phyloP scores from a whole-genome alignment of 306 rosid genomes.

The Medicago arabica region DNA sequence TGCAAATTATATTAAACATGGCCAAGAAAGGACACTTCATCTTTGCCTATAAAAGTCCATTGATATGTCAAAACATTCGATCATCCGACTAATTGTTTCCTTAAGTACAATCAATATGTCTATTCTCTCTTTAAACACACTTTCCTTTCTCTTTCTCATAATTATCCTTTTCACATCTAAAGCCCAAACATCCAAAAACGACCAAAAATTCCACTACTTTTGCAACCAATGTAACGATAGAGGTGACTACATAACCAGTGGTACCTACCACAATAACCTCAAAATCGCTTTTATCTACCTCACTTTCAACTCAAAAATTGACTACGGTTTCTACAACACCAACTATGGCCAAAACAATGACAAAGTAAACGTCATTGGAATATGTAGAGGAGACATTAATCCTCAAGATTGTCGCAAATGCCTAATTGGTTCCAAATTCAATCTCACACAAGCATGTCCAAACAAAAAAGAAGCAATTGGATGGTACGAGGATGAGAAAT shows the following conservation, averaged over 20 bases:
- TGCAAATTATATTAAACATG: background rate
- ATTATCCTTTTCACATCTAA: background rate
- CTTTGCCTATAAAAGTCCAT: conserved; percentile 1
- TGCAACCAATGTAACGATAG: conserved; percentile 2
- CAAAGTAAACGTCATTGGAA: background rate
- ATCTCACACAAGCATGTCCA: conserved; percentile 1
- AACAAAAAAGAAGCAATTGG: background rate
- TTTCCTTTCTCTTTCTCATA: background rate
- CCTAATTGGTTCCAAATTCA: background rate
- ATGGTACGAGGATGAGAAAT: background rate
- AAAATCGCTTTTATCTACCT: background rate
- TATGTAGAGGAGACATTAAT: background rate
- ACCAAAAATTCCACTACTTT: background rate
- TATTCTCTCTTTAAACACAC: background rate
- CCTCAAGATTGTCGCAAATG: background rate
- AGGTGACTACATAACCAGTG: background rate
- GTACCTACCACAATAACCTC: background rate
- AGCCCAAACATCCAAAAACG: background rate
- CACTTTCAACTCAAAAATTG: background rate
- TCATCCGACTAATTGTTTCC: background rate
- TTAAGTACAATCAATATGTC: background rate
- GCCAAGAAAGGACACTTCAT: background rate
- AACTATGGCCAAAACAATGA: background rate
- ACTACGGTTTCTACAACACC: background rate
- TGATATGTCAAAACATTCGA: background rate